Conservation (phyloP, 2,329 filamentous ascomycete species). For the Fusarium hostae region DNA sequence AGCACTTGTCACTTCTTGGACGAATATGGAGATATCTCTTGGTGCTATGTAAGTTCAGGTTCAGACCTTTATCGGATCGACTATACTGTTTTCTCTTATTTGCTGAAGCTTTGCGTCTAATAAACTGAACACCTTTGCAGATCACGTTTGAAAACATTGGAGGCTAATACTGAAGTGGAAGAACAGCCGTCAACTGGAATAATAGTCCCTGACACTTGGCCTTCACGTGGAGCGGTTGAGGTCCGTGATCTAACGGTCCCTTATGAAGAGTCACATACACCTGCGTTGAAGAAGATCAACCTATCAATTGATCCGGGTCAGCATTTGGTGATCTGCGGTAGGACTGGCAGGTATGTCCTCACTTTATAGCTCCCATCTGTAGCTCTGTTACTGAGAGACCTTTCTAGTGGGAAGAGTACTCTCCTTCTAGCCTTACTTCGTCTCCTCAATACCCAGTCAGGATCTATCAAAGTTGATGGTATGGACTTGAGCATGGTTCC, state of each 20-base stretch:
- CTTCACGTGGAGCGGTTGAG: not conserved
- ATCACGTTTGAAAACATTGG: not conserved
- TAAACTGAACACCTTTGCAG: accelerated
- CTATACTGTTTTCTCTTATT: accelerated
- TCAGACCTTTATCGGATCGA: accelerated
- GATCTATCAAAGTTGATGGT: not conserved
- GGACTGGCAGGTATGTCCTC: not conserved
- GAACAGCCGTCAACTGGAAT: accelerated
- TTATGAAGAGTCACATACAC: not conserved
- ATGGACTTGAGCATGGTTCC: not conserved
- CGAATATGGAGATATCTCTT: not conserved
- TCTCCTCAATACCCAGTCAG: not conserved
- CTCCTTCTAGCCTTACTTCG: not conserved
- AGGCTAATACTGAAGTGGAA: not conserved
- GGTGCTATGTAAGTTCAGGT: not conserved
- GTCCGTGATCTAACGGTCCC: not conserved
- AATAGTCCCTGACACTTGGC: accelerated
- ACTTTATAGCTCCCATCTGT: not conserved
- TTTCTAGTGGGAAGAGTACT: not conserved
- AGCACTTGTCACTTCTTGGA: not conserved
- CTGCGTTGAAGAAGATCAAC: not conserved
- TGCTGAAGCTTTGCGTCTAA: accelerated
- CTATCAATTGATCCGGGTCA: not conserved
- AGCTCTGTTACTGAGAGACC: accelerated
- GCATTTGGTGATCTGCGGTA: not conserved